Evolutionary conservation across 345 rosid species (phyloP), one percentile per base, ranked within the genome.

Genomic region (Noccaea caerulescens): DNA sequence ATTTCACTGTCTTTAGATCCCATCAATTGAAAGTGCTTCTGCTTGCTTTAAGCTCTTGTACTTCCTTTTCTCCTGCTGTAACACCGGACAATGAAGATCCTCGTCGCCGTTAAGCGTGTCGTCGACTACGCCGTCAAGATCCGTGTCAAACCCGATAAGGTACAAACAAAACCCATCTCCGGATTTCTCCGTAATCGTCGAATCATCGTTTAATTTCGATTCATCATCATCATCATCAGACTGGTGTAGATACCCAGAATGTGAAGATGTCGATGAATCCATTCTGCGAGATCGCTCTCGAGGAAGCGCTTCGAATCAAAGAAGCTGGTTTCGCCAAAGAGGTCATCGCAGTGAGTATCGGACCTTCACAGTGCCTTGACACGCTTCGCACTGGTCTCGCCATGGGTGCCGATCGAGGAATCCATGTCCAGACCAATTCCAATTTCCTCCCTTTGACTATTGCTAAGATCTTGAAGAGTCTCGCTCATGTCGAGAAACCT

Each of bases 221-320:
- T 16, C 18, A 16, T 16, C 18, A 16, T 16, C 79, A 93, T 16
- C 18, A 16, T 16, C 18, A 16, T 16, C 79, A 93, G 97, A 93
- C 79, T 7, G 98, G 96, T 10, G 92, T 93, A 60, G 94, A 93
- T 82, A 93, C 97, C 57, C 82, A 83, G 55, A 93, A 89, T 72
- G 94, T 93, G 72, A 93, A 91, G 84, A 91, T 93, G 98, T 93
- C 98, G 49, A 93, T 93, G 94, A 93, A 93, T 68, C 98, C 97
- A 4, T 93, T 93, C 74, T 93, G 98, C 71, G 94, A 91, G 84
- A 91, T 93, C 54, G 98, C 97, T 0, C 62, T 91, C 45, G 98
- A 91, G 47, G 97, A 93, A 79, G 96, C 98, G 27, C 83, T 93
- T 38, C 81, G 89, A 58, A 88, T 93, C 68, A 91, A 79, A 81